These are phyloP conservation scores for Wilcoxina mikolae DNA, from an alignment of 495 filamentous ascomycete species.

Conservation along the genomic window DNA sequence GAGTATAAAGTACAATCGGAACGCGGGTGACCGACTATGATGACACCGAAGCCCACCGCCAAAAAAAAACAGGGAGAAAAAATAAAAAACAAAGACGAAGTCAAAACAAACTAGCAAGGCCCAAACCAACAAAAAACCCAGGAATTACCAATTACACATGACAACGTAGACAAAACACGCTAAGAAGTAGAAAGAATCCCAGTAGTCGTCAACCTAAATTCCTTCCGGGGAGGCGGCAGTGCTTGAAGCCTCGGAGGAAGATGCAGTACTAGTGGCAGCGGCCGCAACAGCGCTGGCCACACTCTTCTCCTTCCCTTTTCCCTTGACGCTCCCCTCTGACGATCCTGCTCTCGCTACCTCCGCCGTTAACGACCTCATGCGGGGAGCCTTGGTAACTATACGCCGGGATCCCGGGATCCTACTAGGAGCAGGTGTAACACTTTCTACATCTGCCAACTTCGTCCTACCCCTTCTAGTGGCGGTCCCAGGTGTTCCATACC, in stretches of 20 bases:
- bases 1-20: background rate
- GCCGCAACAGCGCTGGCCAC: background rate
- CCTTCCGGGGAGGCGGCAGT: background rate
- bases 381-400: constrained; percentile 1
- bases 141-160: background rate
- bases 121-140: background rate
- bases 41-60: background rate
- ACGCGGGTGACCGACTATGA: background rate
- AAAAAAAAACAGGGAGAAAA: background rate
- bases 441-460: background rate
- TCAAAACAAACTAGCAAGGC: background rate
- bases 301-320: background rate
- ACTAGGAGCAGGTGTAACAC: background rate
- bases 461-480: background rate
- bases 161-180: background rate
- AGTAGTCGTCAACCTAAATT: too few relatives aligned
- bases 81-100: background rate
- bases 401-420: background rate
- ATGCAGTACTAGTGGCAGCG: background rate
- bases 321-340: background rate
- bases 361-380: constrained; percentile 2
- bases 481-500: background rate
- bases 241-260: background rate
- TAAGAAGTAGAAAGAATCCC: too few relatives aligned
- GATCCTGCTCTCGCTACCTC: background rate